Evolutionary conservation across 805 yeast species (phyloP).

Genomic region (Ascoidea rubescens): DNA sequence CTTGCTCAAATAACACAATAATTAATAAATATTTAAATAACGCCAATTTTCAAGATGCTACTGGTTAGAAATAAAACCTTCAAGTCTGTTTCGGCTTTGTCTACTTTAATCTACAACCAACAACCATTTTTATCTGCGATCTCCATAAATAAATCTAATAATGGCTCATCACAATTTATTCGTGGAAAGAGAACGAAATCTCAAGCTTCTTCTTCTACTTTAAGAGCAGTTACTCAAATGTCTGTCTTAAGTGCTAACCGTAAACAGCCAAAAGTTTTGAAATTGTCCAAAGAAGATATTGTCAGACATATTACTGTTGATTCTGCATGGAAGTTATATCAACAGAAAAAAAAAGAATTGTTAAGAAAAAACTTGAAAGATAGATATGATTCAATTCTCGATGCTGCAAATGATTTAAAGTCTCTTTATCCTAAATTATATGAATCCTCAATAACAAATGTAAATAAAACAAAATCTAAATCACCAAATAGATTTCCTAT

Average conservation of each 20-base stretch:
- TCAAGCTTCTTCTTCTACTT: slow-evolving; percentile 29
- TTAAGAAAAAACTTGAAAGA: slow-evolving; percentile 28
- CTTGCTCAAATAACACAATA: too few relatives aligned
- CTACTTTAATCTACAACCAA: too few relatives aligned
- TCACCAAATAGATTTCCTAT: slow-evolving; percentile 57
- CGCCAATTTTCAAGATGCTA: too few relatives aligned
- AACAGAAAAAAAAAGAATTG: slow-evolving; percentile 33
- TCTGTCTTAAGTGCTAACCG: slow-evolving; percentile 78
- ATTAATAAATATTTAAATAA: too few relatives aligned
- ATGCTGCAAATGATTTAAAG: slow-evolving; percentile 63
- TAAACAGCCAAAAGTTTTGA: slow-evolving; percentile 76
- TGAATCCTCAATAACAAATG: slow-evolving; percentile 33
- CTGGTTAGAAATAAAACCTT: too few relatives aligned
- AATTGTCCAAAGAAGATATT: slow-evolving; percentile 64
- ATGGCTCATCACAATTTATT: slow-evolving; percentile 12
- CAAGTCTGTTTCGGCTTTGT: too few relatives aligned
- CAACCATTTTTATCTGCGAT: neutral
- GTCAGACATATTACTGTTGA: slow-evolving; percentile 73
- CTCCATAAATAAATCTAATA: neutral
- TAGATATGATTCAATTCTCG: slow-evolving; percentile 53
- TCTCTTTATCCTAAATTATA: slow-evolving; percentile 38
- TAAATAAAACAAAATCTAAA: slow-evolving; percentile 22
- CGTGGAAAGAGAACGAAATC: slow-evolving; percentile 38
- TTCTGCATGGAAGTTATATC: slow-evolving; percentile 65
- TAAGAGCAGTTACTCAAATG: slow-evolving; percentile 37